Base-by-base conservation (phyloP, 371 early-diverging fungal species). In the Mucor sp. region DNA sequence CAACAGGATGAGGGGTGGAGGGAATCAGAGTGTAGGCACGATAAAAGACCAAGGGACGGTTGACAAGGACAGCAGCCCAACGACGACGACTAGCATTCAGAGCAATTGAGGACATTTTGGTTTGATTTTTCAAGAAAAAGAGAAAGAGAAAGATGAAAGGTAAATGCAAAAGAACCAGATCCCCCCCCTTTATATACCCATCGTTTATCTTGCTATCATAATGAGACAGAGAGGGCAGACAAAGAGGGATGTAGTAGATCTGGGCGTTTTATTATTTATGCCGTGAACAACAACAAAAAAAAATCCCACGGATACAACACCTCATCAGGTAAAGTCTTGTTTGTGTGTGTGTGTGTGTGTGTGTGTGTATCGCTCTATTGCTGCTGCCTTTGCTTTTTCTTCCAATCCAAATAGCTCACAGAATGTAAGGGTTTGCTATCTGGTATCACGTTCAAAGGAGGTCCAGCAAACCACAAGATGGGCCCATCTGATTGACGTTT, bases 401-500 rank as follows among this genome's bases (percentile, higher is more conserved):
- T 79, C 79, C 79, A 81, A 32, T 75, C 61, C 44, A 77, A 68
- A 66, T 81, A 81, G 33, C 66, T 67, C 12, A 74, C 15, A n/a
- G 78, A 78, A 57, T 80, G 77, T 19, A 69, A 47, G 30, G 76
- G 73, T 47, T 58, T 64, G 15, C 43, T 58, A 23, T 67, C 44
- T n/a, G 69, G 67, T 50, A 58, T 64, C 48, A 74, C 65, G 60
- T 78, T 74, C 2, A 72, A 47, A 6, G 82, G 79, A 43, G 82
- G 82, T 1, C 74, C 79, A 11, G 82, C 77, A 66, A 77, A 81
- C 82, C 82, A 81, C 17, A 78, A 61, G 8, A 81, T 57, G 57
- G 76, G 79, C 19, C 73, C 73, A 32, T 79, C 75, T 3, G 53
- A 6, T 56, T 76, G 68, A 35, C 79, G 72, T 63, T 74, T 74